phyloP scores from a whole-genome alignment of 208 protist genomes.

The Balamuthia mandrillaris region DNA sequence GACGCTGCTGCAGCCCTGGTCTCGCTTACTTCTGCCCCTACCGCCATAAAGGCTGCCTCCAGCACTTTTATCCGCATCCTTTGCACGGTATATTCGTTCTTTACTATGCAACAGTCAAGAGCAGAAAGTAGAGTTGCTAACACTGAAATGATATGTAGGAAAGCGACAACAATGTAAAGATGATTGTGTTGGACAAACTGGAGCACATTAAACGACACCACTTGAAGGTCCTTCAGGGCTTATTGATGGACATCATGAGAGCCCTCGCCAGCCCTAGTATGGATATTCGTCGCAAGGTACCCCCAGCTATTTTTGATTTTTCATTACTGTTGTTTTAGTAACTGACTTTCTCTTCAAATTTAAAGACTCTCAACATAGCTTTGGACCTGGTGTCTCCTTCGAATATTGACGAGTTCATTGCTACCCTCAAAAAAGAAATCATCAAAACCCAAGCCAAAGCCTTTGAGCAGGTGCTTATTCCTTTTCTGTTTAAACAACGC shows the following conservation, averaged over 20 bases:
- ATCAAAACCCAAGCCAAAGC: constrained; percentile 60
- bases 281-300: constrained; percentile 87
- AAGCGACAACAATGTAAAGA: constrained; percentile 96
- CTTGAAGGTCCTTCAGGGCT: constrained; percentile 83
- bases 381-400: constrained; percentile 83
- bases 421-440: constrained; percentile 92
- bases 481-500: too few species aligned
- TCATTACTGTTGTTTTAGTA: too few species aligned
- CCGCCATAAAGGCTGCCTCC: constrained; percentile 87
- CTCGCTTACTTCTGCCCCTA: constrained; percentile 88
- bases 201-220: constrained; percentile 79
- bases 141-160: constrained; percentile 65
- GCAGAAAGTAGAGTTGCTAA: constrained; percentile 47
- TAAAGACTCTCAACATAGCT: constrained; percentile 86
- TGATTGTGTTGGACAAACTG: constrained; percentile 94
- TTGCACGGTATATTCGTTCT: constrained; percentile 12
- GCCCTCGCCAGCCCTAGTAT: constrained; percentile 81
- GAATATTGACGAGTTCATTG: constrained; percentile 89
- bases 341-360: too few species aligned
- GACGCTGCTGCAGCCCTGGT: constrained; percentile 91
- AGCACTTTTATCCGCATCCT: constrained; percentile 89
- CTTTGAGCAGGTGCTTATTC: constrained; percentile 43
- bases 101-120: not conserved
- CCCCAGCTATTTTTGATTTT: too few species aligned
- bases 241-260: constrained; percentile 91